These are phyloP conservation scores for Mycena rosella DNA, from an alignment of 768 basidiomycete genomes.

Conservation along the genomic window DNA sequence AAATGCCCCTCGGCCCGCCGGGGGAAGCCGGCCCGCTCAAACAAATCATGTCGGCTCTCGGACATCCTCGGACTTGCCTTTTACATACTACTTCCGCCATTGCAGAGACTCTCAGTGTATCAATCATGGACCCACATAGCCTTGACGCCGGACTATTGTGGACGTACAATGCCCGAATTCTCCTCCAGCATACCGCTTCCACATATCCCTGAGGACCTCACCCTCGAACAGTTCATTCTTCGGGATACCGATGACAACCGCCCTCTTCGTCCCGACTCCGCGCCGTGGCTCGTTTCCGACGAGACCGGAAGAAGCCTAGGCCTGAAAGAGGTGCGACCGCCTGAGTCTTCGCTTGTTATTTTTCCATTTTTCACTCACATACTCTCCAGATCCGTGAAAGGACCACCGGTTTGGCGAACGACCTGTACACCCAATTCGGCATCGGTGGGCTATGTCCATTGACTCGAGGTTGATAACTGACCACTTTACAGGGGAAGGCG, in stretches of 20 bases:
- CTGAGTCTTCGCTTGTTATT: background rate
- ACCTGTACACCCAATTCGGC: background rate
- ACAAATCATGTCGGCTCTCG: no score
- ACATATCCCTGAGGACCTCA: background rate
- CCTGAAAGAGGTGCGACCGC: background rate
- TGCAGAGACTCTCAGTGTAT: no score
- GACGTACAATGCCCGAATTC: background rate
- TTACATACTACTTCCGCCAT: no score
- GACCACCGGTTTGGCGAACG: background rate
- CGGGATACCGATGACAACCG: background rate
- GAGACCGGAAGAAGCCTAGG: background rate
- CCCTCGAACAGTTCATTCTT: background rate
- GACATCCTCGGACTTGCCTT: no score
- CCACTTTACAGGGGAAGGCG: background rate
- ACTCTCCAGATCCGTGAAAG: constrained; percentile 8
- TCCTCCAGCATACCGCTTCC: background rate
- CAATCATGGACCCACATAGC: no score
- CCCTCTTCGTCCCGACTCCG: constrained; percentile 1
- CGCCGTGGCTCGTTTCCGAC: constrained; percentile 1
- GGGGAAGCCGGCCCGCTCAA: no score
- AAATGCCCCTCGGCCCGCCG: no score
- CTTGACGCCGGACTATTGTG: no score
- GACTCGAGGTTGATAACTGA: no score
- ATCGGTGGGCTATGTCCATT: constrained; percentile 1
- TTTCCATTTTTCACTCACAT: background rate